Conservation (phyloP, 1,139 yeast species). For the Suhomyces ambrosiae region DNA sequence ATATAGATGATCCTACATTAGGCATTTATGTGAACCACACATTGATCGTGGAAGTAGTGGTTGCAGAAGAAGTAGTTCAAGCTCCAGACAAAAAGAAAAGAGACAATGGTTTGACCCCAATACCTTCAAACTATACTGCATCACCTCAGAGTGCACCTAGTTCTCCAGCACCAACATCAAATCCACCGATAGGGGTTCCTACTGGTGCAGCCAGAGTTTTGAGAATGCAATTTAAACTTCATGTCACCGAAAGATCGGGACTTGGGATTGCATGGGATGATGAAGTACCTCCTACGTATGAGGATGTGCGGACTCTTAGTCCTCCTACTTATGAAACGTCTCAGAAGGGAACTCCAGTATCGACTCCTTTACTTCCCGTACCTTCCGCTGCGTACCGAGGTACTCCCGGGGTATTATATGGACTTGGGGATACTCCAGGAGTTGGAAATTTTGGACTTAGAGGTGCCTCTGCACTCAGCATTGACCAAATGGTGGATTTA, state of each 20-base stretch:
- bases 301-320: constrained; percentile 74
- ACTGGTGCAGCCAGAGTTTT: constrained; percentile 95
- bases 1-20: constrained; percentile 75
- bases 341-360: constrained; percentile 24
- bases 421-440: constrained; percentile 47
- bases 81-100: constrained; percentile 21
- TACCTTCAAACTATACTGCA: constrained; percentile 17
- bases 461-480: constrained; percentile 19
- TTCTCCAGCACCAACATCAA: constrained; percentile 16
- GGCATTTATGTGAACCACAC: constrained; percentile 79
- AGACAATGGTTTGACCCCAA: constrained; percentile 19
- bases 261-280: constrained; percentile 98
- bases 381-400: constrained; percentile 20
- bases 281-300: constrained; percentile 96
- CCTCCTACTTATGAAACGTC: constrained; percentile 74
- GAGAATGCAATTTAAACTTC: constrained; percentile 87
- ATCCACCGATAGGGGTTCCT: constrained; percentile 60
- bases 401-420: constrained; percentile 47
- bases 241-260: constrained; percentile 87
- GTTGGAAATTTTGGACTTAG: constrained; percentile 25
- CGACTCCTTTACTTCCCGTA: constrained; percentile 22
- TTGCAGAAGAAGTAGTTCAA: constrained; percentile 81
- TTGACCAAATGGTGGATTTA: constrained; percentile 33
- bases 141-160: constrained; percentile 8
- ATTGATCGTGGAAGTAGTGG: constrained; percentile 82